phyloP scores from a whole-genome alignment of 139 green algal species.

The Chlorella sp. region DNA sequence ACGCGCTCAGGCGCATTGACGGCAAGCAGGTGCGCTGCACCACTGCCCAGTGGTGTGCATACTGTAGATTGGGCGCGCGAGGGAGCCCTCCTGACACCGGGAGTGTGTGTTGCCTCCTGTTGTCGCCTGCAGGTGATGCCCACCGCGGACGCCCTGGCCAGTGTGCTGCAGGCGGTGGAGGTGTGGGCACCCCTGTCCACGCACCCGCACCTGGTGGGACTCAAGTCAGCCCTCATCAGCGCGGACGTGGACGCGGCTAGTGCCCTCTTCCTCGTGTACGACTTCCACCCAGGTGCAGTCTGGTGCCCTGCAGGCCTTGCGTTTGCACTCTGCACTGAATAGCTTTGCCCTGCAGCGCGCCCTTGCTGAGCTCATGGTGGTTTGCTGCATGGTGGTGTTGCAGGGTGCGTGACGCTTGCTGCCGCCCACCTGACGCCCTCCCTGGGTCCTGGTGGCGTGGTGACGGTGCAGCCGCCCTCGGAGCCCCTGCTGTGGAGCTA shows the following conservation, averaged over 20 bases:
- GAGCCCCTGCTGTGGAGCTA: slow-evolving; percentile 87
- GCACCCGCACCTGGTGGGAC: slow-evolving; percentile 69
- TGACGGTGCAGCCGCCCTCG: slow-evolving; percentile 26
- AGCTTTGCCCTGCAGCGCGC: too few relatives aligned
- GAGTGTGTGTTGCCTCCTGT: background rate
- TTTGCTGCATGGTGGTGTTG: too few relatives aligned
- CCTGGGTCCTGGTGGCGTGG: slow-evolving; percentile 14
- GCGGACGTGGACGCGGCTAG: slow-evolving; percentile 33
- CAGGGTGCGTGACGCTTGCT: slow-evolving; percentile 47
- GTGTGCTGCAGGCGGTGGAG: slow-evolving; percentile 48
- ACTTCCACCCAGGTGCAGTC: slow-evolving; percentile 64
- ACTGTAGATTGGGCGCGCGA: background rate
- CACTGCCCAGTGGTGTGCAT: background rate
- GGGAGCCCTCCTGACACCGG: background rate
- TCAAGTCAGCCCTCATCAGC: slow-evolving; percentile 61
- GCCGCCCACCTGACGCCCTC: slow-evolving; percentile 19
- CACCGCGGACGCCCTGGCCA: slow-evolving; percentile 56
- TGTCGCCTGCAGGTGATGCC: slow-evolving; percentile 41
- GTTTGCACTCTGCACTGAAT: too few relatives aligned
- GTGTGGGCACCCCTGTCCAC: slow-evolving; percentile 47
- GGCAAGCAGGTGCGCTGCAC: slow-evolving; percentile 55
- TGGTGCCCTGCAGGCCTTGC: too few relatives aligned
- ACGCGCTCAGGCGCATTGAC: slow-evolving; percentile 67
- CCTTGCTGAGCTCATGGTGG: too few relatives aligned
- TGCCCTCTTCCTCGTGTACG: slow-evolving; percentile 48